phyloP scores from a whole-genome alignment of 306 rosid species.

The Prunus dulcis region DNA sequence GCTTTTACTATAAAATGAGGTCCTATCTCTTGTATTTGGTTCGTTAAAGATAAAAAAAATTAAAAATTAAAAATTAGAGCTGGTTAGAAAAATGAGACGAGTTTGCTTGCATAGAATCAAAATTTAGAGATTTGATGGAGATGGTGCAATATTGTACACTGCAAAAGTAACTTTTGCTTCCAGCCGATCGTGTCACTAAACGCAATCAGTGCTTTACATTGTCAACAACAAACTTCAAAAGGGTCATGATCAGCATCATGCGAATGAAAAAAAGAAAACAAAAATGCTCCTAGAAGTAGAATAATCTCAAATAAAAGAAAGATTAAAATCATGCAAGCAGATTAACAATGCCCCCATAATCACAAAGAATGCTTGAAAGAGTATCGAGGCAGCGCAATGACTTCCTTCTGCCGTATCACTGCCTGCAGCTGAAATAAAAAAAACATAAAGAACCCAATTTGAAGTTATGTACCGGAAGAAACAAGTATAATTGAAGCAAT shows the following conservation, averaged over 20 bases:
- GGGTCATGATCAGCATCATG: neutral
- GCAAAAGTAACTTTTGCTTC: too few species aligned
- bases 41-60: too few species aligned
- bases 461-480: neutral
- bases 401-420: conserved; percentile 40
- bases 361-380: neutral
- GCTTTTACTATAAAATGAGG: too few species aligned
- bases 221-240: neutral
- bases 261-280: neutral
- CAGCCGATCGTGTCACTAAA: too few species aligned
- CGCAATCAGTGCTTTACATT: neutral
- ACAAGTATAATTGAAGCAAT: neutral
- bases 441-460: neutral
- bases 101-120: neutral
- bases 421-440: conserved; percentile 45
- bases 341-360: neutral
- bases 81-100: neutral
- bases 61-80: neutral
- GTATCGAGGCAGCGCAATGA: conserved; percentile 1
- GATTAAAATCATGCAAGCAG: neutral
- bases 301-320: neutral
- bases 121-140: neutral
- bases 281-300: neutral
- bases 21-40: too few species aligned
- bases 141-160: neutral